Conservation (phyloP, 2,329 filamentous ascomycete species). For the Botrytis fragariae region DNA sequence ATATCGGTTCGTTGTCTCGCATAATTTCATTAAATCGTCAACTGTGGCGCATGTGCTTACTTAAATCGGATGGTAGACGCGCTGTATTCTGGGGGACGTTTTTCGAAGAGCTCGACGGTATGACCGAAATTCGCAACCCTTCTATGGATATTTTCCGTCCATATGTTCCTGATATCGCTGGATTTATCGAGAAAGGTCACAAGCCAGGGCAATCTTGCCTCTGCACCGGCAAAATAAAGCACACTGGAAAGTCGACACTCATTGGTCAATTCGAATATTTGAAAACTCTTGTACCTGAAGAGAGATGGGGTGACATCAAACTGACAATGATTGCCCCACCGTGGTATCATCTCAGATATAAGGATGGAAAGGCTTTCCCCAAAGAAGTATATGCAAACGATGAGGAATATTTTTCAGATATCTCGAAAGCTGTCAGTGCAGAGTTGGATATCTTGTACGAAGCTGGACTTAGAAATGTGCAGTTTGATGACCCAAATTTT, state of each 20-base stretch:
- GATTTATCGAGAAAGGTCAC: slow-evolving; percentile 44
- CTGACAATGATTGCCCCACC: slow-evolving; percentile 66
- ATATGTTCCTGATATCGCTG: slow-evolving; percentile 43
- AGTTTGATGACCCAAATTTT: slow-evolving; percentile 57
- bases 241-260: slow-evolving; percentile 45
- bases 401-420: slow-evolving; percentile 53
- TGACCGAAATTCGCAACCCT: slow-evolving; percentile 32
- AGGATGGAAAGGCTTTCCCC: slow-evolving; percentile 51
- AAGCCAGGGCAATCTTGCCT: slow-evolving; percentile 47
- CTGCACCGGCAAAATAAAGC: slow-evolving; percentile 49
- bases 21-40: not conserved
- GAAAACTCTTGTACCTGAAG: slow-evolving; percentile 56
- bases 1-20: slow-evolving; percentile 38
- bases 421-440: slow-evolving; percentile 51
- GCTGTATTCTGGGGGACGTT: slow-evolving; percentile 37
- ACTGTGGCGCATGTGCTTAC: not conserved
- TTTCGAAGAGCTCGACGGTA: slow-evolving; percentile 34
- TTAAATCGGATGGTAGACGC: slow-evolving; percentile 23
- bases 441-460: slow-evolving; percentile 54
- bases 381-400: slow-evolving; percentile 51
- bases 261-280: slow-evolving; percentile 59
- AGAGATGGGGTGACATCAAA: slow-evolving; percentile 64
- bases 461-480: slow-evolving; percentile 53
- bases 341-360: slow-evolving; percentile 67
- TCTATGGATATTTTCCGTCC: slow-evolving; percentile 42